These are phyloP conservation scores for Raphidocelis subcapitata DNA, from an alignment of 139 green algal species.

Conservation along the genomic window DNA sequence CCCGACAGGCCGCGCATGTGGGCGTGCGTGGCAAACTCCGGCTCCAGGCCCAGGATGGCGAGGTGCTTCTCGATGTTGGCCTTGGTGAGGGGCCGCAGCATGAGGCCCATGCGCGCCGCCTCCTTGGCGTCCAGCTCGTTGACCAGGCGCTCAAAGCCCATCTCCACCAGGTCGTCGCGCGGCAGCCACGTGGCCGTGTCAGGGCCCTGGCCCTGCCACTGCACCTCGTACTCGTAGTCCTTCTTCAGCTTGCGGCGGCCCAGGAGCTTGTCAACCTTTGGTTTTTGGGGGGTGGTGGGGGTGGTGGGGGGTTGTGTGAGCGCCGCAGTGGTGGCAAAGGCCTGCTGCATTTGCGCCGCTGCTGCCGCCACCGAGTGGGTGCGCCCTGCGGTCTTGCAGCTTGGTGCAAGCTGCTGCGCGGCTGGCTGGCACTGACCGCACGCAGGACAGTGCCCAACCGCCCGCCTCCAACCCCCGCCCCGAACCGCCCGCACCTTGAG, in stretches of 20 bases:
- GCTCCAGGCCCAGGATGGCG: slow-evolving; percentile 84
- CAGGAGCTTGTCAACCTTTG: slow-evolving; percentile 69
- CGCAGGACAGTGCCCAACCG: too few relatives aligned
- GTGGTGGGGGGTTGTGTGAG: too few relatives aligned
- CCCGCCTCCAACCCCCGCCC: too few relatives aligned
- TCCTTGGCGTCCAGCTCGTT: slow-evolving; percentile 89
- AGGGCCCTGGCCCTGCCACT: slow-evolving; percentile 45
- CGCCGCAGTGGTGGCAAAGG: too few relatives aligned
- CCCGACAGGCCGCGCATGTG: slow-evolving; percentile 85
- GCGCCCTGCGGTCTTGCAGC: too few relatives aligned
- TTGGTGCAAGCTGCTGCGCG: too few relatives aligned
- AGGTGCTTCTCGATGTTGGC: slow-evolving; percentile 89
- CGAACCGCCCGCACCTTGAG: too few relatives aligned
- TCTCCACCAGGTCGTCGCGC: slow-evolving; percentile 51
- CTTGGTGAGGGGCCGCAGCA: slow-evolving; percentile 81
- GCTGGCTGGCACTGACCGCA: too few relatives aligned
- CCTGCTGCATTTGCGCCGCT: too few relatives aligned
- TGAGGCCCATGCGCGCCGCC: slow-evolving; percentile 75
- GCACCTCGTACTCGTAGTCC: slow-evolving; percentile 85
- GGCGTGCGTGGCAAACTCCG: slow-evolving; percentile 88
- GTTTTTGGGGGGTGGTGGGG: slow-evolving; percentile 20
- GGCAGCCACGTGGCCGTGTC: slow-evolving; percentile 70
- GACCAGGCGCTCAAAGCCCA: slow-evolving; percentile 89
- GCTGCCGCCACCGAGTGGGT: too few relatives aligned
- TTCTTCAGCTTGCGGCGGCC: slow-evolving; percentile 80